Conservation (phyloP, 2,329 filamentous ascomycete species). For the Ambrosiella cleistominuta region DNA sequence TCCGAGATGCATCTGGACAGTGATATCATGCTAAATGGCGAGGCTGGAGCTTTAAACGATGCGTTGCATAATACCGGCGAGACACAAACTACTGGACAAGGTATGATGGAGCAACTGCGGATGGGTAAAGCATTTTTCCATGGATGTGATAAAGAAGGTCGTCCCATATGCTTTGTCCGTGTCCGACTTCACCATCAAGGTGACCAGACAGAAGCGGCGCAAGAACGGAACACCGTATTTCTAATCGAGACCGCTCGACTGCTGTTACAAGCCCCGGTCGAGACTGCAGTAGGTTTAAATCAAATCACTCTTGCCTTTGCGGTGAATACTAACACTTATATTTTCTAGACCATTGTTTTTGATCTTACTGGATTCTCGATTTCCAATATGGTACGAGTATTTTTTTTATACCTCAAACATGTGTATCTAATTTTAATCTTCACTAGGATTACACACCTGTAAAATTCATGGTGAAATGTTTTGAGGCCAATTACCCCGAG, state of each 20-base stretch:
- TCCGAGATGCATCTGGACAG: conserved; percentile 75
- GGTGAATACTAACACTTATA: conserved; percentile 15
- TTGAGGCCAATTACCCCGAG: conserved; percentile 96
- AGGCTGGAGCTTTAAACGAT: conserved; percentile 39
- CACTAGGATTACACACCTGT: conserved; percentile 78
- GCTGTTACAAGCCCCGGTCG: conserved; percentile 59
- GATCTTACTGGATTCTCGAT: conserved; percentile 90
- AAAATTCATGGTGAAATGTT: conserved; percentile 99
- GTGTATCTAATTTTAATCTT: neutral
- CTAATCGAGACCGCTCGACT: conserved; percentile 88
- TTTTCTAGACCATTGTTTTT: conserved; percentile 63
- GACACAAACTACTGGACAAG: conserved; percentile 49
- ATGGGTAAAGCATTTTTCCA: conserved; percentile 91
- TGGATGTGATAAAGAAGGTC: conserved; percentile 63
- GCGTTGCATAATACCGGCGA: conserved; percentile 38
- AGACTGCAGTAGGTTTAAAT: conserved; percentile 64
- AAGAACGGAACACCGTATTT: conserved; percentile 85
- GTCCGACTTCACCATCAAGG: conserved; percentile 66
- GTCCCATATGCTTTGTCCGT: conserved; percentile 74
- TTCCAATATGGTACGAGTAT: conserved; percentile 62
- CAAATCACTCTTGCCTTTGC: neutral
- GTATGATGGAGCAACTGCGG: conserved; percentile 68
- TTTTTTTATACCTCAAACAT: conserved; percentile 14
- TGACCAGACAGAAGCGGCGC: conserved; percentile 62
- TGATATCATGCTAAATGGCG: conserved; percentile 65